Conservation (phyloP, 2,329 filamentous ascomycete genomes). For the Purpureocillium lavendulum region DNA sequence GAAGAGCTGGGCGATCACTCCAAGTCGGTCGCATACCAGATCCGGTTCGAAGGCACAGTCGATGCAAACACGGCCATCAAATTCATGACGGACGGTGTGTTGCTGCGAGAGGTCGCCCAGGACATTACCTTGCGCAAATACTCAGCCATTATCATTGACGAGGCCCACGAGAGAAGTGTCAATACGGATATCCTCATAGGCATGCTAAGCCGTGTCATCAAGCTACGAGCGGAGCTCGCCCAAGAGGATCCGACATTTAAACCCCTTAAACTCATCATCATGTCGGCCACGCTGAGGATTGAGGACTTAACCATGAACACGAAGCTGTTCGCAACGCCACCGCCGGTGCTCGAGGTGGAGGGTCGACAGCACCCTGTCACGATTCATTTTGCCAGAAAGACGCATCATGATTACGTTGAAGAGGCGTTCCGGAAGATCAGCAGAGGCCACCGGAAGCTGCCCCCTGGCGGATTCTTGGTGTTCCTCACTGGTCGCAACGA, state of each 20-base stretch:
- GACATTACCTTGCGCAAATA: conserved; percentile 87
- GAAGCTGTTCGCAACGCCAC: conserved; percentile 66
- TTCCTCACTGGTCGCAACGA: conserved; percentile 94
- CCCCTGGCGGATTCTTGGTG: conserved; percentile 82
- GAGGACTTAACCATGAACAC: conserved; percentile 84
- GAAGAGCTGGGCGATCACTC: conserved; percentile 74
- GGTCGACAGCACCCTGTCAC: conserved; percentile 89
- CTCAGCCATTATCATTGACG: conserved; percentile 89
- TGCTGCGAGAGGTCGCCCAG: conserved; percentile 82
- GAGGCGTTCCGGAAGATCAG: conserved; percentile 84
- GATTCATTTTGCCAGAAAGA: conserved; percentile 77
- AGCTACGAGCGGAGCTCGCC: conserved; percentile 67
- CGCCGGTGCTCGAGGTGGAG: conserved; percentile 81
- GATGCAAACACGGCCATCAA: conserved; percentile 81
- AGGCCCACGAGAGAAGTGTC: conserved; percentile 93
- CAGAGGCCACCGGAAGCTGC: conserved; percentile 81
- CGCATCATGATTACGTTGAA: conserved; percentile 80
- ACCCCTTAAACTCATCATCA: conserved; percentile 89
- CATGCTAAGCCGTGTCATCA: conserved; percentile 89
- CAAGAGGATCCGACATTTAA: conserved; percentile 61
- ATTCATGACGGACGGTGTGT: conserved; percentile 97
- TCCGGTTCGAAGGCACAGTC: conserved; percentile 85
- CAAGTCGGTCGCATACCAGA: conserved; percentile 81
- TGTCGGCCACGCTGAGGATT: conserved; percentile 91
- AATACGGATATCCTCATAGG: conserved; percentile 98